These are phyloP conservation scores for Gilbertella persicaria DNA, from an alignment of 371 early-diverging fungal genomes.

Conservation along the genomic window DNA sequence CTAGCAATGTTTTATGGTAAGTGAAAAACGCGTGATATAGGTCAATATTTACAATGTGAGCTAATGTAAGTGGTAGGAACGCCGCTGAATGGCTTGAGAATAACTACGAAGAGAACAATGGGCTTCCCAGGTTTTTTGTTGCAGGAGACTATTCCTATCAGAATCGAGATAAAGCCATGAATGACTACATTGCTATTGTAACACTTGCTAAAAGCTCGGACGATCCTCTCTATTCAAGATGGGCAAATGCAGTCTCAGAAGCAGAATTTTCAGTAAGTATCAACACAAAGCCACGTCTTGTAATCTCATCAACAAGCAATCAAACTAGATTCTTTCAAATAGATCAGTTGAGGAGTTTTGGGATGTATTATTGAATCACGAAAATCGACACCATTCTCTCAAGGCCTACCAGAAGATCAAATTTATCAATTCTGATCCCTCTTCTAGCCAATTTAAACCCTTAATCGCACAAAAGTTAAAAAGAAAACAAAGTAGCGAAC, in stretches of 20 bases:
- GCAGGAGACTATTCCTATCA: conserved; percentile 12
- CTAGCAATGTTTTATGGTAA: too few species aligned
- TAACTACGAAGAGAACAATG: conserved; percentile 9
- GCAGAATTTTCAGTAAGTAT: conserved; percentile 6
- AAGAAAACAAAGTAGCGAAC: conserved; percentile 9
- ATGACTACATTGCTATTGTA: too few species aligned
- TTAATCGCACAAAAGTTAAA: conserved; percentile 7
- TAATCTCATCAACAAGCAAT: conserved; percentile 14
- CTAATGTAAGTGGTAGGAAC: conserved; percentile 8
- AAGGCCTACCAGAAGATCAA: conserved; percentile 7
- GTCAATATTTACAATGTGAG: conserved; percentile 3
- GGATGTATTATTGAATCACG: conserved; percentile 9
- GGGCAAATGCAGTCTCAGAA: conserved; percentile 10
- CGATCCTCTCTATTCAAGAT: conserved; percentile 6
- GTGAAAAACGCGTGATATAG: too few species aligned
- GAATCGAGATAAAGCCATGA: conserved; percentile 7
- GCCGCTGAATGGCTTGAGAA: conserved; percentile 6
- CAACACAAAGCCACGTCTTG: conserved; percentile 7
- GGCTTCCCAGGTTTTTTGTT: conserved; percentile 10
- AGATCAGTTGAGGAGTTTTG: conserved; percentile 4
- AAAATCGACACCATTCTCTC: conserved; percentile 14
- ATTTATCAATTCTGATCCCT: conserved; percentile 8
- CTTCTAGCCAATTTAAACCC: conserved; percentile 3
- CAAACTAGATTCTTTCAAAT: conserved; percentile 14
- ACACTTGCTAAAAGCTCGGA: conserved; percentile 9